Conservation (phyloP, 177 flowering plant species). For the Tripterygium wilfordii region DNA sequence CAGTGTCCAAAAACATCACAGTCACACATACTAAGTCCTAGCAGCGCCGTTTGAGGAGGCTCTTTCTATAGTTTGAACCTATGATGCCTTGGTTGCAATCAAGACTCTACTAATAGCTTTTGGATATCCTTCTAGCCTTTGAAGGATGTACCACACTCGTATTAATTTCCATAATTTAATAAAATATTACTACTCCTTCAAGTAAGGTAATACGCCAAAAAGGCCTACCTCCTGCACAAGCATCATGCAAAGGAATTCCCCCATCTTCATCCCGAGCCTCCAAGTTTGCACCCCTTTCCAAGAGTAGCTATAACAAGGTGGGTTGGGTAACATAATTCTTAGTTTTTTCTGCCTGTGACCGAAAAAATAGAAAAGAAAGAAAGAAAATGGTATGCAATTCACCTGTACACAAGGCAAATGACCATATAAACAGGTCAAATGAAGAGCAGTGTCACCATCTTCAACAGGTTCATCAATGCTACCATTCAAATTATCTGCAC, state of each 20-base stretch:
- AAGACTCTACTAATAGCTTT: too few relatives aligned
- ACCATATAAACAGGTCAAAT: slow-evolving; percentile 84
- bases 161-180: too few relatives aligned
- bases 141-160: too few relatives aligned
- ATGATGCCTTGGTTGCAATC: too few relatives aligned
- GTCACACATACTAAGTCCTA: too few relatives aligned
- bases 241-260: slow-evolving; percentile 93
- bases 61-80: too few relatives aligned
- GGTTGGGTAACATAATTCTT: too few relatives aligned
- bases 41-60: too few relatives aligned
- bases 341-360: not conserved
- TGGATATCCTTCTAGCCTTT: too few relatives aligned
- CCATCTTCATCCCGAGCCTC: slow-evolving; percentile 89
- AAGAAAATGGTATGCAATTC: not conserved
- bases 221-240: slow-evolving; percentile 82
- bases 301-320: slow-evolving; percentile 46
- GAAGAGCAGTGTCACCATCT: slow-evolving; percentile 91
- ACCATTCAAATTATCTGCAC: slow-evolving; percentile 66
- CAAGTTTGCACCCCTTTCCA: slow-evolving; percentile 79
- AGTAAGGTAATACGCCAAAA: not conserved
- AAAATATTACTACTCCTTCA: not conserved
- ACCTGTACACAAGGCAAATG: slow-evolving; percentile 76
- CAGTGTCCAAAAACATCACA: too few relatives aligned
- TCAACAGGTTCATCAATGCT: slow-evolving; percentile 76
- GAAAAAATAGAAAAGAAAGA: not conserved